Evolutionary conservation across 768 basidiomycete species (phyloP).

Genomic region (Krasilnikovozyma curviuscula): DNA sequence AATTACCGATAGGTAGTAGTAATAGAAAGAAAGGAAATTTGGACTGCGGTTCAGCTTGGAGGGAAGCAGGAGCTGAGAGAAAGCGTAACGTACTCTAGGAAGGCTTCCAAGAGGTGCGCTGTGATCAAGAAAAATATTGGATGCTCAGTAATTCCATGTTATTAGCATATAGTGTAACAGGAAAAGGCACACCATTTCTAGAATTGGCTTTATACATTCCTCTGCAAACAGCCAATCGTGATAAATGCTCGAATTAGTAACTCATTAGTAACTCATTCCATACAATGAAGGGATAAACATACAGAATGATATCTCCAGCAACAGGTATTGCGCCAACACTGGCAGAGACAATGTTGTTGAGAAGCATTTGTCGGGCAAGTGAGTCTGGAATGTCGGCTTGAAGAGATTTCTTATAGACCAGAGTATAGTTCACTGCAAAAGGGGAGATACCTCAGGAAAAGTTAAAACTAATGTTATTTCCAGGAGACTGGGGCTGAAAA

Average conservation of each 20-base stretch:
- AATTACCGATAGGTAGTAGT: too few relatives aligned
- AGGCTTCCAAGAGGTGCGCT: conserved; percentile 6
- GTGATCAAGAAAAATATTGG: background rate
- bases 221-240: too few relatives aligned
- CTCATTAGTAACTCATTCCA: background rate
- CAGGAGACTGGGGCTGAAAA: background rate
- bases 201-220: conserved; percentile 7
- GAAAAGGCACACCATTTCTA: too few relatives aligned
- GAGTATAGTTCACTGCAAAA: conserved; percentile 5
- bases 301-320: background rate
- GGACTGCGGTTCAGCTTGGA: too few relatives aligned
- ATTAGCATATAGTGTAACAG: background rate
- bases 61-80: too few relatives aligned
- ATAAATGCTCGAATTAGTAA: conserved; percentile 1
- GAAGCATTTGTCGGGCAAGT: background rate
- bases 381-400: conserved; percentile 5
- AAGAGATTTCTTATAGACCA: conserved; percentile 4
- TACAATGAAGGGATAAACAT: background rate
- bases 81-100: conserved; percentile 8
- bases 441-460: background rate
- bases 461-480: background rate
- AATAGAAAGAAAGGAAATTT: too few relatives aligned
- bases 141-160: too few relatives aligned
- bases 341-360: conserved; percentile 8
- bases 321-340: conserved; percentile 1